These are phyloP conservation scores for Colletotrichum aenigma DNA, from an alignment of 2,329 filamentous ascomycete species.

Conservation along the genomic window DNA sequence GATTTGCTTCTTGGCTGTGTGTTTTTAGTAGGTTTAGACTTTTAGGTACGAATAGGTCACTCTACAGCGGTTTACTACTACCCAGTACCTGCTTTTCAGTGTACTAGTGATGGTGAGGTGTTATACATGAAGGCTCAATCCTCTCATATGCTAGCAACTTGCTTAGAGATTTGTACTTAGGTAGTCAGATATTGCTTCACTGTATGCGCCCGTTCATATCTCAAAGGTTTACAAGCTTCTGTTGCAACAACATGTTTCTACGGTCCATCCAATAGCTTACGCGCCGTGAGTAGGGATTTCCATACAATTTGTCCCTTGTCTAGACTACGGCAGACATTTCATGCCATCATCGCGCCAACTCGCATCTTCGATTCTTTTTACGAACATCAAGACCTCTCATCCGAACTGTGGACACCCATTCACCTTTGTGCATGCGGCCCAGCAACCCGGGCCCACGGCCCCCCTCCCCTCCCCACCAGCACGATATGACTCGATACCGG, in stretches of 20 bases:
- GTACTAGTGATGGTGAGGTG: neutral
- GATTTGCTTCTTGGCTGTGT: neutral
- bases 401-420: neutral
- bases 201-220: rapidly evolving
- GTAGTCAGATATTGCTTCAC: neutral
- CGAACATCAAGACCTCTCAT: neutral
- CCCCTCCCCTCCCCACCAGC: neutral
- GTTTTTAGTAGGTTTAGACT: neutral
- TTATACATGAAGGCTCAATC: neutral
- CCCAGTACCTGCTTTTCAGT: rapidly evolving
- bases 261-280: no score
- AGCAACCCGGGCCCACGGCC: neutral
- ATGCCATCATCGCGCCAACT: neutral
- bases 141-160: no score
- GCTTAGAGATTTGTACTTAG: no score
- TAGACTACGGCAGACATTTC: no score
- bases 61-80: neutral
- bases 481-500: neutral
- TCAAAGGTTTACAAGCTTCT: no score
- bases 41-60: neutral
- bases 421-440: no score
- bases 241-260: neutral
- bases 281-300: no score
- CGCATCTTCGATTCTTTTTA: neutral
- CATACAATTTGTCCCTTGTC: no score